Evolutionary conservation across 306 rosid species (phyloP).

Genomic region (Quercus bicolor): DNA sequence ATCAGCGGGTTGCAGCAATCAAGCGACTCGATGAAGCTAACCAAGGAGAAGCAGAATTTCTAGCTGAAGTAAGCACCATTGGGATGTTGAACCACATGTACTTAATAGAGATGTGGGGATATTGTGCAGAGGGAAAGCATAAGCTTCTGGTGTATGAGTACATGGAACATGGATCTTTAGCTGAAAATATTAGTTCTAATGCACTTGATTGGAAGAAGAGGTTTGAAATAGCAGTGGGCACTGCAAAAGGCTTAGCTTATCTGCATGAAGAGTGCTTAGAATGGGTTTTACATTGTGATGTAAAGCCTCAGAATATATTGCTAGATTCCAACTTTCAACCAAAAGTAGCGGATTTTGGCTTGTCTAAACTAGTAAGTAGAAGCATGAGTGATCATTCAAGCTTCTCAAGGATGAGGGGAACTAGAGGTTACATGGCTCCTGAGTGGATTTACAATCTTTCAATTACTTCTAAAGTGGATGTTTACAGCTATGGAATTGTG

Average conservation of each 20-base stretch:
- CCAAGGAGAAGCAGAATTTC: slow-evolving; percentile 37
- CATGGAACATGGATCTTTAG: slow-evolving; percentile 31
- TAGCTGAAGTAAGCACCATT: slow-evolving; percentile 30
- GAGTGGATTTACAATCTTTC: slow-evolving; percentile 32
- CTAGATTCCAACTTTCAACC: no score
- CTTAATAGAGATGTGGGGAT: slow-evolving; percentile 40
- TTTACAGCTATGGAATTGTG: background rate
- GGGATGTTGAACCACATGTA: slow-evolving; percentile 32
- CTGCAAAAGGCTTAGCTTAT: slow-evolving; percentile 38
- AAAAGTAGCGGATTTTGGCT: no score
- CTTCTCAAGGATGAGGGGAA: slow-evolving; percentile 32
- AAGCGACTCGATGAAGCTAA: slow-evolving; percentile 20
- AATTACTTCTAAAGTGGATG: slow-evolving; percentile 38
- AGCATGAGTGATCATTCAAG: background rate
- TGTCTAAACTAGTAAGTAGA: no score
- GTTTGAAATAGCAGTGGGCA: slow-evolving; percentile 35
- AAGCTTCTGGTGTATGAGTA: slow-evolving; percentile 36
- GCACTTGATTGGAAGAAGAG: slow-evolving; percentile 27
- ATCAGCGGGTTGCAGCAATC: slow-evolving; percentile 26
- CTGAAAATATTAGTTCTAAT: slow-evolving; percentile 8
- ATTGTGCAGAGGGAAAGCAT: slow-evolving; percentile 31
- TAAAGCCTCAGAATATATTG: no score
- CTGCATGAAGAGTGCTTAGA: slow-evolving; percentile 37
- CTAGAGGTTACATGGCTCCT: slow-evolving; percentile 37
- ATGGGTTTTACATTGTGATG: slow-evolving; percentile 11